Evolutionary conservation across 2,329 filamentous ascomycete species (phyloP), one percentile per base, ranked within the genome.

Genomic region (Exophiala spinifera): DNA sequence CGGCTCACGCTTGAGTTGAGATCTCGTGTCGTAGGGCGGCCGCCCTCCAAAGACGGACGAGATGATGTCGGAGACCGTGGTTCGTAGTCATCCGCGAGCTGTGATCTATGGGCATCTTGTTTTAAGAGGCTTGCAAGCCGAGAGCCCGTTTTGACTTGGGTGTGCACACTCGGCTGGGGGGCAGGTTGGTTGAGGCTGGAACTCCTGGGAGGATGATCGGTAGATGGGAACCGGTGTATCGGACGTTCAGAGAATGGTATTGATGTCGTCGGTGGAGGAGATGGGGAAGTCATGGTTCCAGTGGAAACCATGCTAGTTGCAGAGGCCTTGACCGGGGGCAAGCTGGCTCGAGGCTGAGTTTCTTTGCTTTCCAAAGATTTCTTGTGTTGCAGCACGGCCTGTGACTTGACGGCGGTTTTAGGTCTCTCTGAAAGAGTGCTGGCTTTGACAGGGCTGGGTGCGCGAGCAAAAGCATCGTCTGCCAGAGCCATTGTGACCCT

Each of bases 381-480:
- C 25, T 58, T 61, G 34, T 57, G 55, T 28, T 63, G 48, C 36
- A 61, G 49, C 17, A 57, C 46, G n/a, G 46, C 39, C 19, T 57
- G 46, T 19, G 66, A 59, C 45, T 60, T 66, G 46, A 63, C 64
- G 31, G 61, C 62, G 4, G 58, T 56, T 13, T 60, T 34, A n/a
- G 62, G 64, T 52, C 65, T 70, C 37, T 53, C 69, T 49, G 37
- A 62, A 57, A 25, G 62, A 40, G 63, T 55, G 46, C 67, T 64
- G 21, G 69, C 46, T 50, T 64, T 60, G 17, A 70, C 59, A 62
- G 64, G 57, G 52, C 66, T 67, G 8, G 70, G 61, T 34, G 69
- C 75, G 31, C 77, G 72, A 14, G 80, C 83, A 70, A 97, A 96
- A 0, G 86, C 90, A 66, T 95, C 86, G 65, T 96, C 91, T 2